Conservation (phyloP, 306 rosid genomes). For the Luffa aegyptiaca region DNA sequence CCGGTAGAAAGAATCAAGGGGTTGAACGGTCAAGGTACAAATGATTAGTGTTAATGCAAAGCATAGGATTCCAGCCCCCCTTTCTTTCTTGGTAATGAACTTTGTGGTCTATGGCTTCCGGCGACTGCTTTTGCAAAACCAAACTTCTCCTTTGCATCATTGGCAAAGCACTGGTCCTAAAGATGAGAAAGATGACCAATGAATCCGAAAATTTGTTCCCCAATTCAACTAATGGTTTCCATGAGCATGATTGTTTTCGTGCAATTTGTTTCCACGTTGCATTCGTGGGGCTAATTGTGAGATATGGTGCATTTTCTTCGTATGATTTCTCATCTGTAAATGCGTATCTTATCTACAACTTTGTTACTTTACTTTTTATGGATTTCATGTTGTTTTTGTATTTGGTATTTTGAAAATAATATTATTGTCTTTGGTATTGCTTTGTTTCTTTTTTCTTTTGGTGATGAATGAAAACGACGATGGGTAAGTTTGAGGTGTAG, state of each 20-base stretch:
- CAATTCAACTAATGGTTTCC: neutral
- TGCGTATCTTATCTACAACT: neutral
- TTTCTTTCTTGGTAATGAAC: neutral
- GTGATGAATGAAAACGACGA: neutral
- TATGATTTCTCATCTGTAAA: neutral
- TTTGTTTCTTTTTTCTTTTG: neutral
- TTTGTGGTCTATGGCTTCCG: neutral
- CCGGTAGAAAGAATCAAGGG: neutral
- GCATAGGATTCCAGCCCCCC: constrained; percentile 46
- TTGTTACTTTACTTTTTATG: neutral
- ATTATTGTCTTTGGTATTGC: neutral
- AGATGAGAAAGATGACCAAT: neutral
- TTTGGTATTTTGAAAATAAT: too few relatives aligned
- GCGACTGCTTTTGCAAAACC: neutral
- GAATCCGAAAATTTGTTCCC: neutral
- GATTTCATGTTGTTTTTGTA: too few relatives aligned
- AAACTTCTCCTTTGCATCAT: neutral
- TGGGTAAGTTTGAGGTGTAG: neutral
- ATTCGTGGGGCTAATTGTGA: neutral
- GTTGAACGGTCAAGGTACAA: constrained; percentile 91
- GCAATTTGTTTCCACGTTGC: neutral
- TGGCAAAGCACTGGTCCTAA: neutral
- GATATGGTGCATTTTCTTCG: neutral
- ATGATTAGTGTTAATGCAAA: constrained; percentile 44
- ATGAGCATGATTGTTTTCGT: neutral